phyloP scores from a whole-genome alignment of 768 basidiomycete species.

The Cyclocybe cylindracea region DNA sequence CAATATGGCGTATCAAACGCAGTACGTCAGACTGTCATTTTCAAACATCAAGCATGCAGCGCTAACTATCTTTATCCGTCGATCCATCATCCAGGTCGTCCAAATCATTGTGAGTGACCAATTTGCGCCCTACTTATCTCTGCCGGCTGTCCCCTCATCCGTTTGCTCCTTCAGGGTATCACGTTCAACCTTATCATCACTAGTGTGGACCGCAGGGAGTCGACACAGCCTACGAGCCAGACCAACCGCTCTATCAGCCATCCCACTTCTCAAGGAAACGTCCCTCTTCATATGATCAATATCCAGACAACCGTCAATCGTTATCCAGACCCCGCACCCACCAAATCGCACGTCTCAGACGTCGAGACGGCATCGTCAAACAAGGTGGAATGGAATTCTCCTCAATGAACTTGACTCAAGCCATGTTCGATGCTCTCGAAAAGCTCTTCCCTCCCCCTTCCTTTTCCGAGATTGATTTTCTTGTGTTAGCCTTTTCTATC shows the following conservation, averaged over 20 bases:
- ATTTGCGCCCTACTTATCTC: not conserved
- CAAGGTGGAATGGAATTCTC: not conserved
- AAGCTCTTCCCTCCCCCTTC: too few species aligned
- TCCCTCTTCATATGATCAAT: slow-evolving; percentile 30
- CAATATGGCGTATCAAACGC: slow-evolving; percentile 39
- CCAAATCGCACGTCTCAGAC: not conserved
- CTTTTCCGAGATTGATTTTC: too few species aligned
- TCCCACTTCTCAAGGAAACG: slow-evolving; percentile 8
- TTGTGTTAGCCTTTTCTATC: too few species aligned
- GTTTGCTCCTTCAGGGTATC: slow-evolving; percentile 18
- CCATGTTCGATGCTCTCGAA: too few species aligned
- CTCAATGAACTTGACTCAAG: not conserved
- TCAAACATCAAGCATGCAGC: not conserved
- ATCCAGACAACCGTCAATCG: slow-evolving; percentile 30
- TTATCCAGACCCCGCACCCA: slow-evolving; percentile 15
- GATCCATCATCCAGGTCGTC: slow-evolving; percentile 28
- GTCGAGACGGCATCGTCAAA: not conserved
- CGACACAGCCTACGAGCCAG: slow-evolving; percentile 6
- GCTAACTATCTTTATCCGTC: not conserved
- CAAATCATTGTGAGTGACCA: slow-evolving; percentile 38
- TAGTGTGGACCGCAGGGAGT: slow-evolving; percentile 26
- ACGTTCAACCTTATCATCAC: slow-evolving; percentile 27
- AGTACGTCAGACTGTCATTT: slow-evolving; percentile 21
- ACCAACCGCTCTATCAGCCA: slow-evolving; percentile 5
- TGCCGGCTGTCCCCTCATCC: not conserved